Conservation (phyloP, 306 rosid species). For the Vachellia collinsii region DNA sequence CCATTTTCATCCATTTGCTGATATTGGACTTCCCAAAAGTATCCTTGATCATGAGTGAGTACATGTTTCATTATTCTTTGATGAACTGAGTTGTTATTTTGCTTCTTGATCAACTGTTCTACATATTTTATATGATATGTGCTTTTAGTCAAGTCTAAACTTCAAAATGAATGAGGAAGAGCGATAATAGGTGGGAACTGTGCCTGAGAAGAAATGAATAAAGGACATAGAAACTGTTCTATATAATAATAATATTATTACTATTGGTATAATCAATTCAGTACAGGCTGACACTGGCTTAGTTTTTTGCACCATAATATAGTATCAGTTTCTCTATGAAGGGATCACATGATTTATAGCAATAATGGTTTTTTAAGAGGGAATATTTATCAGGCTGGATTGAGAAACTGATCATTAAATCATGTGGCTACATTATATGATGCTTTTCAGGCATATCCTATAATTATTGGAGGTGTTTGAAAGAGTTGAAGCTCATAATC, state of each 20-base stretch:
- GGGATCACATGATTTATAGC: background rate
- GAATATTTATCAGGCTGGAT: background rate
- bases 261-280: background rate
- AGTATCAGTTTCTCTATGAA: background rate
- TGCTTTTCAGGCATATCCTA: background rate
- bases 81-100: constrained; percentile 13
- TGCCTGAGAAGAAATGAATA: background rate
- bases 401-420: background rate
- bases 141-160: background rate
- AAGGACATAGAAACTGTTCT: background rate
- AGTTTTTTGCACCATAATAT: background rate
- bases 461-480: background rate
- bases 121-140: background rate
- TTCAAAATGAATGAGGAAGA: background rate
- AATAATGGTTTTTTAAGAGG: background rate
- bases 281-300: background rate
- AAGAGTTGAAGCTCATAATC: background rate
- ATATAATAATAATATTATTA: too few species aligned
- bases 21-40: constrained; percentile 64
- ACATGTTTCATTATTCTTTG: constrained; percentile 29
- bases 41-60: constrained; percentile 94
- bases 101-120: background rate
- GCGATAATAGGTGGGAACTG: background rate
- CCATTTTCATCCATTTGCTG: constrained; percentile 65
- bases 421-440: background rate